Percentiles rank a stretch among this genome's conserved stretches.
Conservation (phyloP, 2,329 filamentous ascomycete genomes). For the Hypoxylon sp. region DNA sequence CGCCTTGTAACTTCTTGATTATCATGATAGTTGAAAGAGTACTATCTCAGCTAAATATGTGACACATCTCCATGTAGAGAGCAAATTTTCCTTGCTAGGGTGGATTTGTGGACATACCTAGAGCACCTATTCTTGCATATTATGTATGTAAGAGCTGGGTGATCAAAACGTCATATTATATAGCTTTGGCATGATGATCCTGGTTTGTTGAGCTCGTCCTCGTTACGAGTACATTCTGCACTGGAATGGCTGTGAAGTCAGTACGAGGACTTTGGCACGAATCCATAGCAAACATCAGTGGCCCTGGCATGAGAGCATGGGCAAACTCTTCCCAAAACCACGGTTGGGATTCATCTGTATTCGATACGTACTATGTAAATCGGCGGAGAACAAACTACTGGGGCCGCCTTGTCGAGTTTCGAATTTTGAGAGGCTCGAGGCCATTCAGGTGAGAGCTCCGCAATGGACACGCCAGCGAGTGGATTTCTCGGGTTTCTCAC, state of each 20-base stretch:
- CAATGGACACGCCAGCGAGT: slow-evolving; percentile 34
- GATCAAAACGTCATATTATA: slow-evolving; percentile 27
- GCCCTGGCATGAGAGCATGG: slow-evolving; percentile 32
- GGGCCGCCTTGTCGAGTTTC: slow-evolving; percentile 10
- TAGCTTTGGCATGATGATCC: slow-evolving; percentile 16
- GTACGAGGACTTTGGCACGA: slow-evolving; percentile 21
- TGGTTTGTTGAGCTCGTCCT: slow-evolving; percentile 20
- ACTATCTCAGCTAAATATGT: slow-evolving; percentile 16
- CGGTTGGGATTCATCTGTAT: slow-evolving; percentile 20
- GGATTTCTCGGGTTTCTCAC: slow-evolving; percentile 28
- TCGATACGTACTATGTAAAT: slow-evolving; percentile 26
- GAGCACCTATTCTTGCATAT: slow-evolving; percentile 16
- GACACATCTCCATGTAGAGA: slow-evolving; percentile 10
- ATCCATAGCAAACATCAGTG: slow-evolving; percentile 37
- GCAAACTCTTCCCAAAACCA: slow-evolving; percentile 19
- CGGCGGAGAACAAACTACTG: slow-evolving; percentile 27
- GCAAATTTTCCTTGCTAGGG: slow-evolving; percentile 24
- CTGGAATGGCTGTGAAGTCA: slow-evolving; percentile 37
- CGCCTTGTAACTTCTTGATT: neutral
- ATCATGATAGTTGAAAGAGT: neutral
- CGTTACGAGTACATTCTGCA: slow-evolving; percentile 6
- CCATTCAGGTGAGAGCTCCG: slow-evolving; percentile 23
- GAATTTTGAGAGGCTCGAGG: slow-evolving; percentile 14
- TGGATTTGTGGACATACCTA: slow-evolving; percentile 8
- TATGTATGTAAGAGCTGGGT: slow-evolving; percentile 22